Conservation (phyloP, 225 moss, liverwort and hornwort species). For the Pleurozium schreberi region DNA sequence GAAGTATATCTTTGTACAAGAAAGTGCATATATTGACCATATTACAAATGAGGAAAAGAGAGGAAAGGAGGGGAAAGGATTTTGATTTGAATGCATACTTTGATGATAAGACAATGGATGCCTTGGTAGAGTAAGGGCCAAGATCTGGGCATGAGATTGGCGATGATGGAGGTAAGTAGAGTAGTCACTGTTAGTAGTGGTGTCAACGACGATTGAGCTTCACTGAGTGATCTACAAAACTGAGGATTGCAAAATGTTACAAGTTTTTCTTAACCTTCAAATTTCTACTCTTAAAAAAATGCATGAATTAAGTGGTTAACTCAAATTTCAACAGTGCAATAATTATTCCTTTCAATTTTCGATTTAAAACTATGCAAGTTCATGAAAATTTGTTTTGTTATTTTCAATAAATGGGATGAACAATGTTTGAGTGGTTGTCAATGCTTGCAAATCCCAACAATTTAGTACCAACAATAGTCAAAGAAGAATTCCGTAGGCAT, state of each 20-base stretch:
- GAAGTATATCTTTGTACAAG: background rate
- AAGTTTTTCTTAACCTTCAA: background rate
- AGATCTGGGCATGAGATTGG: background rate
- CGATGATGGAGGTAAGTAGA: background rate
- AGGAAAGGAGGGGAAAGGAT: background rate
- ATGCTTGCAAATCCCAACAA: background rate
- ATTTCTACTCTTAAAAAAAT: background rate
- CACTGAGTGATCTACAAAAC: background rate
- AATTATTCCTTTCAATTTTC: background rate
- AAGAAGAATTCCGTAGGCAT: background rate
- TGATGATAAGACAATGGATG: background rate
- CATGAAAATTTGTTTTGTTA: background rate
- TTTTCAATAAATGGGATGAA: background rate
- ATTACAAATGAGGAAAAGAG: background rate
- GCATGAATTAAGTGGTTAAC: background rate
- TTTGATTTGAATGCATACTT: background rate
- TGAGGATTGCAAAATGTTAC: background rate
- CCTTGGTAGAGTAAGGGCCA: background rate
- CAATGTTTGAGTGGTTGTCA: background rate
- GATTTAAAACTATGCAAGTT: background rate
- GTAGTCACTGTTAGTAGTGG: background rate
- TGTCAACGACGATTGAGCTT: background rate
- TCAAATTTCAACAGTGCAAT: background rate
- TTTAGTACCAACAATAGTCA: background rate
- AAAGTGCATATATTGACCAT: no score